Base-by-base conservation (phyloP, 108 stramenopile genomes). In the Conticribra weissflogii region DNA sequence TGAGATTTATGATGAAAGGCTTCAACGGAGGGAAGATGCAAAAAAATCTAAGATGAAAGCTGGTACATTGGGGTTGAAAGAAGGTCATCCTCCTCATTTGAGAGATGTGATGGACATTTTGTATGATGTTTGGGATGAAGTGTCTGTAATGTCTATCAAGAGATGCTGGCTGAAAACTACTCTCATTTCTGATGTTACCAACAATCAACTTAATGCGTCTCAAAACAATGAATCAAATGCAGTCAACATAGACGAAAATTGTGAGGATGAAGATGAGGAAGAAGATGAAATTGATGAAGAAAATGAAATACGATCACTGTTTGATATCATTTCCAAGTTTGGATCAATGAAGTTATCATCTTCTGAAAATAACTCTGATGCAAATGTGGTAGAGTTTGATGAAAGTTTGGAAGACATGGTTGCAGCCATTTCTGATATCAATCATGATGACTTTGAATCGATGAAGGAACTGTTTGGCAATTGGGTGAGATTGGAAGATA, bases 41-140 rank as follows among this genome's bases (percentile, higher is more conserved):
- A 51, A 51, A 21, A 51, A 21, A 51, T 5, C 50, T 18, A 51
- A 21, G 50, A 51, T 51, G 50, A 17, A 21, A 19, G 50, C 50
- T 3, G 50, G 50, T 17, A 51, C 50, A 5, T 18, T 51, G 4
- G 50, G 50, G 16, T 51, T 51, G 50, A 21, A 51, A 18, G 50
- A 51, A 21, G 50, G 50, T 18, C 18, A 19, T 16, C 18, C 50
- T 14, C 50, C 50, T 21, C 50, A 51, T 16, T 51, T 51, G 19
- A 51, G 50, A 16, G 50, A 51, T 51, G 50, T 21, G 19, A 51
- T 51, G 50, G 50, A 51, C 4, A 51, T 51, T 51, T 16, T 51
- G 9, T 18, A 51, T 51, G 50, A 51, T 16, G 9, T 51, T 4
- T 51, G 50, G 50, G 16, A 17, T 14, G 50, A 51, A 3, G 19